Evolutionary conservation across 2,329 filamentous ascomycete genomes (phyloP), one percentile per base, ranked within the genome.

Genomic region (Penicillium fuscoglaucum): DNA sequence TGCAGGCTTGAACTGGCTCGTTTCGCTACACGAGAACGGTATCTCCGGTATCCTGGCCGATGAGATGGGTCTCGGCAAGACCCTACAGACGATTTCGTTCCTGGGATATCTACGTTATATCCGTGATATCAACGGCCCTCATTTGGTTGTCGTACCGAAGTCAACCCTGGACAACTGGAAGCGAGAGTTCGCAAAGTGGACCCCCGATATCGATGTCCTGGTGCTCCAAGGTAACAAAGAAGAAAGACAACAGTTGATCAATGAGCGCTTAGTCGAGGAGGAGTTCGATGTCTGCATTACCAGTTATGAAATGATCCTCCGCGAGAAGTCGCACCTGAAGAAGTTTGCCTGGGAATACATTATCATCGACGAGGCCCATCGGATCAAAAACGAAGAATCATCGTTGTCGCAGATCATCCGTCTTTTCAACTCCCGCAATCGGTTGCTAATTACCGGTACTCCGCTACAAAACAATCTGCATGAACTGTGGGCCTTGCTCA

Each of bases 271-370:
- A n/a, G 83, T 96, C 19, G 90, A 96, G 59, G 92, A 97, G 74
- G 91, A 96, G 65, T 99, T 99, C 67, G 95, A 99, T 70, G 93
- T 98, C 19, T 97, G 93, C 78, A 90, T 99, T 73, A 99, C 95
- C 15, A 97, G 93, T 74, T 99, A 99, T 78, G 95, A 99, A 76
- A 98, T 99, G 93, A 92, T 99, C 59, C 82, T 99, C 13, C 87
- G 95, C 58, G 95, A 99, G 73, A 98, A 99, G 79, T 83, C 90
- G 1, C 91, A 96, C 67, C 77, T 99, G 66, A 96, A 95, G 79
- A 98, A 98, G 76, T 96, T 99, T 74, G 93, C 95, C 0, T 99
- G 95, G 95, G 93, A 99, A 75, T 99, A 99, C 77, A 99, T 99
- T 76, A 96, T 99, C 67, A 96, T 99, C 64, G 95, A 99, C 70